Evolutionary conservation across 495 filamentous ascomycete species (phyloP), one percentile per base, ranked within the genome.

Genomic region (Oidiodendron maius): DNA sequence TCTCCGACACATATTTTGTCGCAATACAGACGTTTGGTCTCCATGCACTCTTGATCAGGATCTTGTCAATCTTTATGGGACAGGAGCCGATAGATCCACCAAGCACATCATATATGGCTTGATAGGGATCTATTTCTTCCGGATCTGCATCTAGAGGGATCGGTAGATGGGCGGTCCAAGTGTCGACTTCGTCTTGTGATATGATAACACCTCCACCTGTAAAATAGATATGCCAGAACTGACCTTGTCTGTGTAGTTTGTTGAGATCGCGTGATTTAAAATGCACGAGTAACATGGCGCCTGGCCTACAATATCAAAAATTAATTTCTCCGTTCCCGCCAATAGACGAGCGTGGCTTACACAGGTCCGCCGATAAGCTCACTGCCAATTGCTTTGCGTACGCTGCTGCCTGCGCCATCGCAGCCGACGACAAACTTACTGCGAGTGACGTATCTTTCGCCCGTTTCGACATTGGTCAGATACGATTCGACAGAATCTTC

Each of bases 171-270:
- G 43, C 50, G 9, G 65, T 68, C 36, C 49, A 68, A 15, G 61
- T 66, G 21, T 68, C 63, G 20, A 53, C 36, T 11, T 61, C 65
- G 22, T 66, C 57, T 40, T 68, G 65, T 39, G 51, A 48, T 23
- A 68, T 61, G 15, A 64, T 34, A 25, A 55, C 48, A 3, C 56
- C 61, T 10, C 44, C 44, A 1, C 37, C 15, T 0, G 46, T 20
- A n/a, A 52, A 34, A 43, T 63, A 66, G 2, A 59, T 51, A 37
- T 66, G 62, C 63, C 65, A 65, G 41, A 62, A 66, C 26, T 53
- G 52, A 5, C 59, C 59, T 17, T 50, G 50, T 12, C 25, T 18
- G 13, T 47, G 53, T 4, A 56, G 24, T 3, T 51, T 26, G 1
- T 53, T 38, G 2, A 68, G 52, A n/a, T 66, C 50, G 30, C 22